Conservation (phyloP, 2,329 filamentous ascomycete genomes). For the Trichothecium sympodiale region DNA sequence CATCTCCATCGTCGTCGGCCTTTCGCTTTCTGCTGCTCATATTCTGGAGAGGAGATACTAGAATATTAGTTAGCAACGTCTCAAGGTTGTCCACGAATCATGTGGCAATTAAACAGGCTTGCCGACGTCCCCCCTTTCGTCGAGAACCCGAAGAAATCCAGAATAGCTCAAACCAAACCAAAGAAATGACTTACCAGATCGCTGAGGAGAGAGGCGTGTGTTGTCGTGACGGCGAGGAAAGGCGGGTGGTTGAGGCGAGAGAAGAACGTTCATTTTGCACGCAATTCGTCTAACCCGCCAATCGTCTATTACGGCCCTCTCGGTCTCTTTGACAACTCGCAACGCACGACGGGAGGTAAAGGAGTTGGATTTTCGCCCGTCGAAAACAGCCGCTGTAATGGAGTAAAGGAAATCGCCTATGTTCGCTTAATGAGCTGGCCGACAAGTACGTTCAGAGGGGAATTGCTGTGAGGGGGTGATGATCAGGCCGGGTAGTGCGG, state of each 20-base stretch:
- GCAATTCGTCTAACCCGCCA: background rate
- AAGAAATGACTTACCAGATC: slow-evolving; percentile 37
- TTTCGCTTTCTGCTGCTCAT: slow-evolving; percentile 69
- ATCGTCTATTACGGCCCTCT: no score
- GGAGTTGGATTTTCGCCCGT: no score
- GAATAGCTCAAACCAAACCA: background rate
- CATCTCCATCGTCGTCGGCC: slow-evolving; percentile 67
- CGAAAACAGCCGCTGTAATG: no score
- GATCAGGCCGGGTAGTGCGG: no score
- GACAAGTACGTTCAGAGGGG: no score
- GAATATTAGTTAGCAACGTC: background rate
- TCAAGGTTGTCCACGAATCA: background rate
- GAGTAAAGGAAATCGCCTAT: no score
- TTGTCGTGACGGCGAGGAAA: slow-evolving; percentile 49
- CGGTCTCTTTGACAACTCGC: no score
- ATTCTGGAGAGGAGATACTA: slow-evolving; percentile 35
- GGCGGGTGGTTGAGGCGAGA: slow-evolving; percentile 47
- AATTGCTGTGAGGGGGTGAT: no score
- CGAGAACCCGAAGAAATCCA: background rate
- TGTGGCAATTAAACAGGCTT: slow-evolving; percentile 1
- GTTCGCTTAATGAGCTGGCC: no score
- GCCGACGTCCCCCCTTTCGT: background rate
- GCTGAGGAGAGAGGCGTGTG: slow-evolving; percentile 40
- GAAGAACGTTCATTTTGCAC: slow-evolving; percentile 48
- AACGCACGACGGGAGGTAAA: no score